These are phyloP conservation scores for Apocynum venetum DNA, from an alignment of 257 asterid genomes.

Conservation along the genomic window DNA sequence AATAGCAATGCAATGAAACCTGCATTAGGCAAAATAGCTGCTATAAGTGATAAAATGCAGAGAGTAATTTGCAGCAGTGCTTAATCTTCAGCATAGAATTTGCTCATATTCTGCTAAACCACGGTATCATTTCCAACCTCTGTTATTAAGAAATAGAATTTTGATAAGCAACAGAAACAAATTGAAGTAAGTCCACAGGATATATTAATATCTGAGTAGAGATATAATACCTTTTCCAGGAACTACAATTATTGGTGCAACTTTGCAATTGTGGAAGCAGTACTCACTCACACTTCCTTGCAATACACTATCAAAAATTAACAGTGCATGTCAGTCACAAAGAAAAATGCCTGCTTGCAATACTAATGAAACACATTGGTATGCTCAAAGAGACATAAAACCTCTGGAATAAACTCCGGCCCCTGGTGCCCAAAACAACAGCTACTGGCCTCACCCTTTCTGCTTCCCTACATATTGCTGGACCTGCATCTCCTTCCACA, in stretches of 20 bases:
- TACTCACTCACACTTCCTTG: slow-evolving; percentile 44
- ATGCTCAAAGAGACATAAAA: slow-evolving; percentile 3
- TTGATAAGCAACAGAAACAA: neutral
- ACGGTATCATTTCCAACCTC: slow-evolving; percentile 35
- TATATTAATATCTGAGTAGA: neutral
- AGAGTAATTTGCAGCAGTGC: slow-evolving; percentile 3
- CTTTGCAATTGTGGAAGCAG: slow-evolving; percentile 46
- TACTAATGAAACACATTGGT: neutral
- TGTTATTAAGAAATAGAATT: slow-evolving; percentile 5
- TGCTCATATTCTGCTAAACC: slow-evolving; percentile 19
- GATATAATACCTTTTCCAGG: slow-evolving; percentile 33
- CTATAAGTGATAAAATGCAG: neutral
- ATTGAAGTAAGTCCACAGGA: neutral
- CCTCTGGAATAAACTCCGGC: slow-evolving; percentile 79
- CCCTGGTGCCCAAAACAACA: slow-evolving; percentile 86
- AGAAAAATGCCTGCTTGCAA: neutral
- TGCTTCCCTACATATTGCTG: slow-evolving; percentile 86
- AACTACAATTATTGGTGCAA: slow-evolving; percentile 38
- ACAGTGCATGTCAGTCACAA: neutral
- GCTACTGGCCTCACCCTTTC: slow-evolving; percentile 90
- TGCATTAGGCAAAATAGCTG: slow-evolving; percentile 10
- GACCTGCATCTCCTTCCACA: slow-evolving; percentile 95
- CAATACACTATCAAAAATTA: slow-evolving; percentile 27
- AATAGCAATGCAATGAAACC: slow-evolving; percentile 16
- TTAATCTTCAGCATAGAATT: slow-evolving; percentile 10